Evolutionary conservation across 2,329 filamentous ascomycete species (phyloP).

Genomic region (Arachnopeziza araneosa): DNA sequence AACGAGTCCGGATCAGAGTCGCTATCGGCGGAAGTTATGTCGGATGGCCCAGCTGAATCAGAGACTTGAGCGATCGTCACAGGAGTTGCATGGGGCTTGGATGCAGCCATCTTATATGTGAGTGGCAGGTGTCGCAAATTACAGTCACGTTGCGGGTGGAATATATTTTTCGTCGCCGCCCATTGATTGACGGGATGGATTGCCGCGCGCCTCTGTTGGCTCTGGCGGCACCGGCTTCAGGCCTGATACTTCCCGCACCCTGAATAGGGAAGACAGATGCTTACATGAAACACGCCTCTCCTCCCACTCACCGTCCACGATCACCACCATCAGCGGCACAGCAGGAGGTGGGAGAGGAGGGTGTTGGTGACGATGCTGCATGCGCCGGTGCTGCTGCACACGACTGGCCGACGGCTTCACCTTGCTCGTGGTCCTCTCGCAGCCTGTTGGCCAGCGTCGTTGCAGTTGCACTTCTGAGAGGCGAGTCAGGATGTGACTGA

Average conservation of each 20-base stretch:
- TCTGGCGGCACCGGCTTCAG: not conserved
- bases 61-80: slow-evolving; percentile 3
- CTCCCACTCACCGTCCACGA: not conserved
- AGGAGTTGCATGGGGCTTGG: slow-evolving; percentile 8
- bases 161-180: not conserved
- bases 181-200: not conserved
- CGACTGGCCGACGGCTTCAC: not conserved
- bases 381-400: not conserved
- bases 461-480: not conserved
- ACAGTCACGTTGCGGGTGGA: not conserved
- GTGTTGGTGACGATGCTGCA: not conserved
- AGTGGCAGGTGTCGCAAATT: not conserved
- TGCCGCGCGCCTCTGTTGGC: not conserved
- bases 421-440: too few species aligned
- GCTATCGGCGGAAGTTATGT: slow-evolving; percentile 10
- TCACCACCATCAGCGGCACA: not conserved
- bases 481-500: not conserved
- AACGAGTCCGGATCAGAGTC: slow-evolving; percentile 30
- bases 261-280: too few species aligned
- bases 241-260: not conserved
- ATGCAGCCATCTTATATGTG: slow-evolving; percentile 6
- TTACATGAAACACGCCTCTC: not conserved
- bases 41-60: slow-evolving; percentile 10
- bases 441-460: too few species aligned
- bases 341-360: not conserved